These are phyloP conservation scores for Penicillium fimorum DNA, from an alignment of 495 filamentous ascomycete genomes.

Conservation along the genomic window DNA sequence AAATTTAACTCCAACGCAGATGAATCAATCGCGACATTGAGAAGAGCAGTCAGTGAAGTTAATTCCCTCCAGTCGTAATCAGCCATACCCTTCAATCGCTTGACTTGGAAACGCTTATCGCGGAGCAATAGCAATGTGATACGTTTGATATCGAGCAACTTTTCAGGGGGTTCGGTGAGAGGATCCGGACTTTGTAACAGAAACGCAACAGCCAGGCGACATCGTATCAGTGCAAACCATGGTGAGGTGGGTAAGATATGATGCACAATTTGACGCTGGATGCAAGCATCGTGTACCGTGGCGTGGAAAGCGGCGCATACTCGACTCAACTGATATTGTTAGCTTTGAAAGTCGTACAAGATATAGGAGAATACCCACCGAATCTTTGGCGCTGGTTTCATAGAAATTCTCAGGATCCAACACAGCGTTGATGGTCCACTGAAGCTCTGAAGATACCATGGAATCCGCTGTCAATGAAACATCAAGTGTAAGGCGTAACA, in stretches of 20 bases:
- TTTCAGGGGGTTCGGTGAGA: slow-evolving; percentile 41
- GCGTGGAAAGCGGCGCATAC: slow-evolving; percentile 53
- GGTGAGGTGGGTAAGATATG: slow-evolving; percentile 54
- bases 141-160: slow-evolving; percentile 48
- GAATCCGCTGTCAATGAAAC: slow-evolving; percentile 45
- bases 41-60: slow-evolving; percentile 57
- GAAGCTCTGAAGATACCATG: slow-evolving; percentile 41
- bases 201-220: slow-evolving; percentile 71
- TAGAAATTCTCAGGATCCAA: slow-evolving; percentile 32
- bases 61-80: slow-evolving; percentile 69
- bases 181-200: slow-evolving; percentile 54
- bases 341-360: slow-evolving; percentile 1
- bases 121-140: slow-evolving; percentile 52
- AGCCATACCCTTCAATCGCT: slow-evolving; percentile 26
- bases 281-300: slow-evolving; percentile 46
- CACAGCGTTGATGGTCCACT: slow-evolving; percentile 43
- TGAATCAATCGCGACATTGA: slow-evolving; percentile 73
- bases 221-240: slow-evolving; percentile 60
- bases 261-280: slow-evolving; percentile 60
- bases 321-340: slow-evolving; percentile 47
- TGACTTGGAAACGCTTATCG: slow-evolving; percentile 49
- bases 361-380: slow-evolving; percentile 25
- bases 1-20: slow-evolving; percentile 43
- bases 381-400: slow-evolving; percentile 28
- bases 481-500: slow-evolving; percentile 63